These are phyloP conservation scores for Leccinum broughii DNA, from an alignment of 768 basidiomycete genomes.

Conservation along the genomic window DNA sequence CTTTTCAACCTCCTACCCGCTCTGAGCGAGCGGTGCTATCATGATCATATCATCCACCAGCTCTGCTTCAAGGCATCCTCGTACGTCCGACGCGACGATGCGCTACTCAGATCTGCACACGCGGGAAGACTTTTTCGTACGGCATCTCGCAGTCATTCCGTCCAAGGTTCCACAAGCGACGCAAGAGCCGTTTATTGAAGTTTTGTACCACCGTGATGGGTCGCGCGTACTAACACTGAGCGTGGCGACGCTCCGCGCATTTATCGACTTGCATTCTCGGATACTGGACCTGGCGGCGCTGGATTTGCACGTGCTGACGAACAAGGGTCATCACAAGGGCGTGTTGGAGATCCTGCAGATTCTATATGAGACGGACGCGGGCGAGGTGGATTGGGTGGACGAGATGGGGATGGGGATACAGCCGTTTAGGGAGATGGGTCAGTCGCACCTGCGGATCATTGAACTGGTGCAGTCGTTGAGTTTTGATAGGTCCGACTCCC, in stretches of 20 bases:
- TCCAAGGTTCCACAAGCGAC: constrained; percentile 54
- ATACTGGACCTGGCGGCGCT: constrained; percentile 85
- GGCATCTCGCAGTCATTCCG: constrained; percentile 80
- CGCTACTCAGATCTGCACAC: constrained; percentile 73
- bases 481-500: constrained; percentile 85
- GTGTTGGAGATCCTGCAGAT: constrained; percentile 77
- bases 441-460: constrained; percentile 82
- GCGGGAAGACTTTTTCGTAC: constrained; percentile 84
- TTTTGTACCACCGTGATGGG: constrained; percentile 66
- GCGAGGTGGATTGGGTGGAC: constrained; percentile 41
- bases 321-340: constrained; percentile 71
- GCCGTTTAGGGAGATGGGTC: constrained; percentile 71
- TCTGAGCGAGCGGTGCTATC: constrained; percentile 77
- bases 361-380: constrained; percentile 68
- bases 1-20: constrained; percentile 67
- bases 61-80: constrained; percentile 75
- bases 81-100: constrained; percentile 77
- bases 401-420: constrained; percentile 39
- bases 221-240: constrained; percentile 61
- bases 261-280: constrained; percentile 80
- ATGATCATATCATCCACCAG: constrained; percentile 72
- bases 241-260: constrained; percentile 66
- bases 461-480: constrained; percentile 85
- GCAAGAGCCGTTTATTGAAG: constrained; percentile 51
- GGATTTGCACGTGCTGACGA: constrained; percentile 84